A percentile compares a stretch with the other conserved stretches of the same genome.
phyloP scores from a whole-genome alignment of 2,329 filamentous ascomycete genomes.

The Coniella vitis region DNA sequence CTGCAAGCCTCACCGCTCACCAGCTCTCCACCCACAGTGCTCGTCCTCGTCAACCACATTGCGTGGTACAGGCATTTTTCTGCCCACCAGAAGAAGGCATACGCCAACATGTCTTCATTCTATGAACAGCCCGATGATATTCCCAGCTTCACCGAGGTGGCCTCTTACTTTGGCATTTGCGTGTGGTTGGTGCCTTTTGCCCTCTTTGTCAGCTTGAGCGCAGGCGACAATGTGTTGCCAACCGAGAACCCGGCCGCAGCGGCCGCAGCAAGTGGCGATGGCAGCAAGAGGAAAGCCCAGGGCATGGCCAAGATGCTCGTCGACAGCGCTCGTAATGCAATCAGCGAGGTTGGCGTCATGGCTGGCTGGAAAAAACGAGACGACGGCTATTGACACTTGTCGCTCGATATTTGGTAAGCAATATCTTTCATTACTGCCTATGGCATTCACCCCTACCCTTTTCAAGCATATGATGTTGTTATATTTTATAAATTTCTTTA shows the following conservation, averaged over 20 bases:
- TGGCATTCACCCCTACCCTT: too few relatives aligned
- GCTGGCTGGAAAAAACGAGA: constrained; percentile 35
- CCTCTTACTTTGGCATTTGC: constrained; percentile 90
- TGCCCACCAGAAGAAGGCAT: constrained; percentile 48
- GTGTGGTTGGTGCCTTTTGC: constrained; percentile 96
- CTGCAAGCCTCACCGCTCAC: not conserved
- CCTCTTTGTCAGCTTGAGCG: constrained; percentile 88
- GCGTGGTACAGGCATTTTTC: constrained; percentile 95
- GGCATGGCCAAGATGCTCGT: constrained; percentile 62
- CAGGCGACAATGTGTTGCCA: constrained; percentile 89
- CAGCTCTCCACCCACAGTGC: constrained; percentile 36
- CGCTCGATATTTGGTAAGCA: not conserved
- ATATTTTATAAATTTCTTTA: too few relatives aligned
- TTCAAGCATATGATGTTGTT: too few relatives aligned
- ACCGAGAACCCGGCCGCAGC: constrained; percentile 64
- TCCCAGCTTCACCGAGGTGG: constrained; percentile 88
- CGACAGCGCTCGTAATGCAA: constrained; percentile 46
- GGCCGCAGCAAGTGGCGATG: constrained; percentile 31
- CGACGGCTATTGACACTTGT: constrained; percentile 26
- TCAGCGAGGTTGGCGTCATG: constrained; percentile 38
- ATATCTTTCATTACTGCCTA: too few relatives aligned
- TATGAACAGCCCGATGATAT: constrained; percentile 56
- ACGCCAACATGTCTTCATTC: constrained; percentile 50
- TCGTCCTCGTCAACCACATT: constrained; percentile 88
- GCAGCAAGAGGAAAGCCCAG: constrained; percentile 46